Conservation (phyloP, 176 grass and related monocot genomes). For the Bothriochloa decipiens region DNA sequence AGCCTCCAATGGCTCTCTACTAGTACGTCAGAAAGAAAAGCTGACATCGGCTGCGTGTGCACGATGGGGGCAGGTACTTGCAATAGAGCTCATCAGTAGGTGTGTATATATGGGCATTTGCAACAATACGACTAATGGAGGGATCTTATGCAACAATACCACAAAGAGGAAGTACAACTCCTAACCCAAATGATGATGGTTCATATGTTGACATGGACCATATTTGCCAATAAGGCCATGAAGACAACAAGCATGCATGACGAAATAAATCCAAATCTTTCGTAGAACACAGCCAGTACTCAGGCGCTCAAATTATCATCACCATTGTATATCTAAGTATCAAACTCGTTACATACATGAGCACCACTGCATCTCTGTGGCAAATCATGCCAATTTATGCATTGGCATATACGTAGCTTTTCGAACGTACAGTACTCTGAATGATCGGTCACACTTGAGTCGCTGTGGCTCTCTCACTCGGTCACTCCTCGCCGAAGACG, state of each 20-base stretch:
- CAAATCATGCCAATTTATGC: slow-evolving; percentile 30
- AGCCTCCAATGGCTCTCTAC: no score
- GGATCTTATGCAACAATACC: no score
- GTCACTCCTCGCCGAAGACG: slow-evolving; percentile 58
- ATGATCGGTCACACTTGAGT: neutral
- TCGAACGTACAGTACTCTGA: neutral
- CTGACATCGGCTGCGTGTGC: no score
- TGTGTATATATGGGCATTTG: no score
- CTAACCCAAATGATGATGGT: neutral
- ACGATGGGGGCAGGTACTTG: no score
- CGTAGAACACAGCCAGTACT: no score
- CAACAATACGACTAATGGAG: no score
- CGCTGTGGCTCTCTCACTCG: no score
- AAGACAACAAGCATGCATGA: neutral
- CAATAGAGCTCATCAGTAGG: no score
- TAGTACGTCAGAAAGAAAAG: no score
- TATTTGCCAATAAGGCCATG: neutral
- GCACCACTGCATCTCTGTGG: neutral
- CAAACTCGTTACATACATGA: neutral
- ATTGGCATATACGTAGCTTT: slow-evolving; percentile 29
- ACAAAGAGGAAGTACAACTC: no score
- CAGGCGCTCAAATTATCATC: neutral
- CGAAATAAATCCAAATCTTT: neutral
- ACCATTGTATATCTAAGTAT: neutral
- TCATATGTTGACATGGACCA: neutral